Percentiles rank a stretch among this genome's conserved stretches.
Conservation (phyloP, 257 asterid species). For the Solanum clarkiae region DNA sequence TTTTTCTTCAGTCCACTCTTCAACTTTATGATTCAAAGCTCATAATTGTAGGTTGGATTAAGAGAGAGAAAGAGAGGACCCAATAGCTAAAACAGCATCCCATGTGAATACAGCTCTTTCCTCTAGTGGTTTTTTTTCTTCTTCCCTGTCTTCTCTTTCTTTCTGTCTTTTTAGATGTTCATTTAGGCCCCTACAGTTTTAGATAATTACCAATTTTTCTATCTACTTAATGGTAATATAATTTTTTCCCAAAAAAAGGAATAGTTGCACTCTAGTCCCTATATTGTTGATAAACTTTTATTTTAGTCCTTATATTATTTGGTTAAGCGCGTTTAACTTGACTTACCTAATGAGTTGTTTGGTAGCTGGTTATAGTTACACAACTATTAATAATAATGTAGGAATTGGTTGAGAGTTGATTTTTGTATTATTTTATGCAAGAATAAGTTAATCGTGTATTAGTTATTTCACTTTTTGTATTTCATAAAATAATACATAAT, state of each 20-base stretch:
- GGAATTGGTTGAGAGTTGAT: background rate
- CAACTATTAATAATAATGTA: too few relatives aligned
- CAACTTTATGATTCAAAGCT: slow-evolving; percentile 20
- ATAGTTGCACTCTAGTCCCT: background rate
- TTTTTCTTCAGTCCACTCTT: background rate
- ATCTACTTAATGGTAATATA: background rate
- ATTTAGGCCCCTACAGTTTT: background rate
- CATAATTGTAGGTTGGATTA: slow-evolving; percentile 53
- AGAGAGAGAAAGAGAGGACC: slow-evolving; percentile 30
- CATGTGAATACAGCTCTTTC: slow-evolving; percentile 60
- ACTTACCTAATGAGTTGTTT: background rate
- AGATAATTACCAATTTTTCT: background rate
- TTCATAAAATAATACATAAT: too few relatives aligned
- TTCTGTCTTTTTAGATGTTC: background rate
- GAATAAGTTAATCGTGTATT: too few relatives aligned
- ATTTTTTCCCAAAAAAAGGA: background rate
- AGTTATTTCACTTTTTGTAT: too few relatives aligned
- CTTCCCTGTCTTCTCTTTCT: background rate
- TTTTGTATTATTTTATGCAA: too few relatives aligned
- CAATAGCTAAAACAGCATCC: slow-evolving; percentile 31
- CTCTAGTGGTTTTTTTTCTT: background rate
- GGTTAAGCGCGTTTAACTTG: background rate
- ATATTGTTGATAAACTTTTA: background rate
- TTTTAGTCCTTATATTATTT: background rate
- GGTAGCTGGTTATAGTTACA: background rate